Conservation (phyloP, 805 yeast species). For the Peterozyma toletana region DNA sequence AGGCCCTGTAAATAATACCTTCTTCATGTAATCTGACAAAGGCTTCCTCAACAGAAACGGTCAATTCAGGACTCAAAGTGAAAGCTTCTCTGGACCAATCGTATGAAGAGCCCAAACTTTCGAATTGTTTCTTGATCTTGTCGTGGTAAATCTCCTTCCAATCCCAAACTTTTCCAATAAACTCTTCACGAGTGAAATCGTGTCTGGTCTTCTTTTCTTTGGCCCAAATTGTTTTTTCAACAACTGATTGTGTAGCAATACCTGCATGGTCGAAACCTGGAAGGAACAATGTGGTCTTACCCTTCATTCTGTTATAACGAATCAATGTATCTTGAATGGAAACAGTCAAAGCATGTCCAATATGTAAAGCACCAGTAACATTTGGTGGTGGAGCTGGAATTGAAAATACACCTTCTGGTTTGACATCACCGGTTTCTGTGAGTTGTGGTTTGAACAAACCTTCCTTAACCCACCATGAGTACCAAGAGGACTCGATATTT, state of each 20-base stretch:
- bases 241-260: slow-evolving; percentile 97
- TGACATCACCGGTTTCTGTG: slow-evolving; percentile 61
- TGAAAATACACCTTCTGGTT: slow-evolving; percentile 78
- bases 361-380: slow-evolving; percentile 97
- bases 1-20: slow-evolving; percentile 90
- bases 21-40: slow-evolving; percentile 90
- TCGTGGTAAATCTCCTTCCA: slow-evolving; percentile 94
- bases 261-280: slow-evolving; percentile 99
- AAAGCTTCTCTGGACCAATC: slow-evolving; percentile 95
- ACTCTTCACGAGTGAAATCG: slow-evolving; percentile 89
- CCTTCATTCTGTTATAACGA: slow-evolving; percentile 95
- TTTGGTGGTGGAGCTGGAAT: slow-evolving; percentile 99
- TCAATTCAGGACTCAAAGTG: slow-evolving; percentile 74
- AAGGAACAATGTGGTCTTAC: slow-evolving; percentile 83
- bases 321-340: slow-evolving; percentile 91
- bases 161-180: slow-evolving; percentile 87
- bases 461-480: slow-evolving; percentile 90
- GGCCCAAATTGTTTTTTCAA: slow-evolving; percentile 92
- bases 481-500: slow-evolving; percentile 95
- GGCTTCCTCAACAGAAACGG: slow-evolving; percentile 82
- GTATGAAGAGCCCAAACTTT: slow-evolving; percentile 90
- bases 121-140: slow-evolving; percentile 78
- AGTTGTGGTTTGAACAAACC: slow-evolving; percentile 87
- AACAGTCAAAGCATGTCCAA: slow-evolving; percentile 96
- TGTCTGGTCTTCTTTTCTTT: slow-evolving; percentile 85